Evolutionary conservation across 2,329 filamentous ascomycete species (phyloP).

Genomic region (Falciphora oryzae): DNA sequence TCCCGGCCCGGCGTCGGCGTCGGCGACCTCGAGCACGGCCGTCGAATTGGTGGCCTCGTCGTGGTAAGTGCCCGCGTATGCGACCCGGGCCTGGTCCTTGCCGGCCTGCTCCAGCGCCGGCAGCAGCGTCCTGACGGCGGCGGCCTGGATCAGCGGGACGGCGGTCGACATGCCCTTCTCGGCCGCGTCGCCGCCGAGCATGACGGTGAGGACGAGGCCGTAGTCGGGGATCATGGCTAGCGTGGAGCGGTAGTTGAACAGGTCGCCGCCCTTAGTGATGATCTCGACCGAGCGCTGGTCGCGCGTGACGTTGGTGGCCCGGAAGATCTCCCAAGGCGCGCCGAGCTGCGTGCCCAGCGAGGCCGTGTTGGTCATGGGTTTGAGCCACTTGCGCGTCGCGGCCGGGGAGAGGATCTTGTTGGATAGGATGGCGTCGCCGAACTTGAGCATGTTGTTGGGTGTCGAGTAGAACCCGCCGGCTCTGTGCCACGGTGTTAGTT

Average conservation of each 20-base stretch:
- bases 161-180: background rate
- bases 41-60: constrained; percentile 33
- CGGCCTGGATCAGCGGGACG: background rate
- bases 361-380: constrained; percentile 33
- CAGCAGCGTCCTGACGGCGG: constrained; percentile 1
- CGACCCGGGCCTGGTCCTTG: constrained; percentile 26
- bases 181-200: constrained; percentile 19
- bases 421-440: constrained; percentile 36
- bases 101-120: constrained; percentile 37
- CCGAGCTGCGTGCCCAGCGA: constrained; percentile 33
- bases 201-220: constrained; percentile 34
- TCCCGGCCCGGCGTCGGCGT: background rate
- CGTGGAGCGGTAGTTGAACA: constrained; percentile 35
- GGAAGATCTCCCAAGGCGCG: constrained; percentile 42
- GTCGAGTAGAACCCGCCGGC: constrained; percentile 11
- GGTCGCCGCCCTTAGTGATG: constrained; percentile 40
- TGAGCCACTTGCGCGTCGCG: constrained; percentile 39
- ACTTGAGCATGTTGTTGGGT: constrained; percentile 31
- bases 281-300: constrained; percentile 33
- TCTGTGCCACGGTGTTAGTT: background rate
- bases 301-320: constrained; percentile 29
- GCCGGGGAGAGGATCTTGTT: constrained; percentile 32
- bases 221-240: constrained; percentile 41
- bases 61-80: constrained; percentile 32
- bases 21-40: constrained; percentile 28